A percentile compares a stretch with the other conserved stretches of the same genome.
These are phyloP conservation scores for Tulasnella sp. DNA, from an alignment of 768 basidiomycete species.

Conservation along the genomic window DNA sequence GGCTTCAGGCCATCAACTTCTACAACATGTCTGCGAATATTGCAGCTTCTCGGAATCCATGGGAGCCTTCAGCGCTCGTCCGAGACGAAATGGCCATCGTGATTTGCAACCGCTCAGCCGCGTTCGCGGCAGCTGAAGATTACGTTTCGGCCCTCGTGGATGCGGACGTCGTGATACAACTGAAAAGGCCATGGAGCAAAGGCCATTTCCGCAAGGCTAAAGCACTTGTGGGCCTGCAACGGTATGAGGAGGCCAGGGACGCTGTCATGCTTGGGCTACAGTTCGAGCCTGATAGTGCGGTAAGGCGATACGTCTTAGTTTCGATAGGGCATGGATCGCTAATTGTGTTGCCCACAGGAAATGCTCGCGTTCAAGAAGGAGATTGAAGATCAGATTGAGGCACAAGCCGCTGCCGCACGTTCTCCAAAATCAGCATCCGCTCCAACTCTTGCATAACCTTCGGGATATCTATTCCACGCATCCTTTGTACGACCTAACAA, in stretches of 20 bases:
- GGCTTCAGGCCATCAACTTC: conserved; percentile 64
- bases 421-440: conserved; percentile 17
- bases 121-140: conserved; percentile 73
- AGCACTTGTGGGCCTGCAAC: conserved; percentile 70
- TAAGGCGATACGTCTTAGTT: conserved; percentile 37
- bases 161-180: conserved; percentile 81
- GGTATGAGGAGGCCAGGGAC: conserved; percentile 71
- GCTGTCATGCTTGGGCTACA: conserved; percentile 78
- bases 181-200: conserved; percentile 89
- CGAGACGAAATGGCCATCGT: conserved; percentile 89
- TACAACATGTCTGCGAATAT: conserved; percentile 77
- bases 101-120: conserved; percentile 87
- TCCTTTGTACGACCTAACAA: conserved; percentile 9
- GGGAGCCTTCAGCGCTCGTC: conserved; percentile 79
- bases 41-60: conserved; percentile 77
- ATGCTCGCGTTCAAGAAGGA: conserved; percentile 29
- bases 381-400: conserved; percentile 29
- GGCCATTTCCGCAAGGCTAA: conserved; percentile 94
- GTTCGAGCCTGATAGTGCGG: conserved; percentile 69
- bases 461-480: background rate
- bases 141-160: conserved; percentile 76
- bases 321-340: background rate
- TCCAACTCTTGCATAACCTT: conserved; percentile 7
- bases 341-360: conserved; percentile 19
- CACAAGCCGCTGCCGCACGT: conserved; percentile 16